Base-by-base conservation (phyloP, 2,329 filamentous ascomycete species). In the Colletotrichum cereale region DNA sequence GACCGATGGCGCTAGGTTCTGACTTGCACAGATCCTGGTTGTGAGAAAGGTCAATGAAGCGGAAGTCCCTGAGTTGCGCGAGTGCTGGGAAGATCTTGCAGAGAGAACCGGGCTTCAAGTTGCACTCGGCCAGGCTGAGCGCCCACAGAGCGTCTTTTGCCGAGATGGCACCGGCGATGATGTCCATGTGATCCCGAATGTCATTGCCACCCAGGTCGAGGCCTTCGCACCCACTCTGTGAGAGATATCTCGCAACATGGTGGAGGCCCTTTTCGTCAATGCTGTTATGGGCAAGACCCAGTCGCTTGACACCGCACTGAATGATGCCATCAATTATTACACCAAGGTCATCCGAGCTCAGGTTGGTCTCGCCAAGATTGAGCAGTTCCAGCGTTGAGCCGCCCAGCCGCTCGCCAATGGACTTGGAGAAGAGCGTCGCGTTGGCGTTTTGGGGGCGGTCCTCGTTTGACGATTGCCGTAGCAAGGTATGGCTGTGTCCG, bases 41-140 rank as follows among this genome's bases (percentile, higher is more conserved):
- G 77, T 97, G 94, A 6, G 94, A 97, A 44, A 99, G 85, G 79
- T 98, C 96, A 71, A 99, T 90, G 78, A 98, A 98, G 26, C 93
- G 91, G 78, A 98, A 92, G 74, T 92, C 89, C 2, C 87, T 86
- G 67, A 98, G 84, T 74, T 87, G 89, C 34, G 88, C 86, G 65
- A 98, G 82, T 8, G 89, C 89, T 5, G 94, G 94, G 62, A 98
- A 87, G 16, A 98, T 85, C 65, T 90, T 89, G 80, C 89, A 92
- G 29, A 98, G 84, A 14, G 92, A 91, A 0, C 89, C 86, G 0
- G 94, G 91, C 5, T 88, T 90, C 66, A 99, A 84, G 68, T 94
- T 93, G 82, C 95, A 98, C 76, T 95, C 92, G 1, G 95, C 94
- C 73, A 99, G 82, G 79, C 94, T 96, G 62, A 99, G 84, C 0